Evolutionary conservation across 441 rosid genomes (phyloP).

Genomic region (Mallotus repandus): DNA sequence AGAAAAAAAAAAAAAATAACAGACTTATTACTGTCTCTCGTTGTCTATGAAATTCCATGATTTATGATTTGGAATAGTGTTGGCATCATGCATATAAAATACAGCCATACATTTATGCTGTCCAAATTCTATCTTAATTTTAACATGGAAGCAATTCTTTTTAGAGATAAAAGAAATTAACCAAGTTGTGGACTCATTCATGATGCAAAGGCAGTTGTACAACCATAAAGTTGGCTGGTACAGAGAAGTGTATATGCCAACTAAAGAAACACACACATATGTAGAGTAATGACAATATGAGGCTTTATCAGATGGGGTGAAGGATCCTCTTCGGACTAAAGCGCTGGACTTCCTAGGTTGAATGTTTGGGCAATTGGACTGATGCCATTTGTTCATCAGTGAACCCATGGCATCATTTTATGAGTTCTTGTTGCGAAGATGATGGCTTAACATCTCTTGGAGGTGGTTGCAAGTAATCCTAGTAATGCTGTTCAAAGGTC

Average conservation of each 20-base stretch:
- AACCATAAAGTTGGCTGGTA: neutral
- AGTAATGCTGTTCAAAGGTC: neutral
- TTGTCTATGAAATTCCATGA: neutral
- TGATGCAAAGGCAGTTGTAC: neutral
- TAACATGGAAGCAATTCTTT: neutral
- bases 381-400: neutral
- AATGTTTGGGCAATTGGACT: neutral
- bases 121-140: neutral
- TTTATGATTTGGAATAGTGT: neutral
- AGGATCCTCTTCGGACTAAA: neutral
- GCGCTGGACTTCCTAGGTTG: neutral
- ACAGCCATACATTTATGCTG: neutral
- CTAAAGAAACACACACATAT: too few relatives aligned
- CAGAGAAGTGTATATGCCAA: too few relatives aligned
- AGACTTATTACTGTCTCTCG: neutral
- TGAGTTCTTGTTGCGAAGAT: neutral
- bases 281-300: neutral
- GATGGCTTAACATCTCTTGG: conserved; percentile 1
- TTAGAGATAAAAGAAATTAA: neutral
- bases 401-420: too few relatives aligned
- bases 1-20: neutral
- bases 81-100: neutral
- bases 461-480: neutral
- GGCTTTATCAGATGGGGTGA: neutral
- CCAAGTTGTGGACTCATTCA: neutral